Base-by-base conservation (phyloP, 164 flowering plant species). In the Brasenia schreberi region DNA sequence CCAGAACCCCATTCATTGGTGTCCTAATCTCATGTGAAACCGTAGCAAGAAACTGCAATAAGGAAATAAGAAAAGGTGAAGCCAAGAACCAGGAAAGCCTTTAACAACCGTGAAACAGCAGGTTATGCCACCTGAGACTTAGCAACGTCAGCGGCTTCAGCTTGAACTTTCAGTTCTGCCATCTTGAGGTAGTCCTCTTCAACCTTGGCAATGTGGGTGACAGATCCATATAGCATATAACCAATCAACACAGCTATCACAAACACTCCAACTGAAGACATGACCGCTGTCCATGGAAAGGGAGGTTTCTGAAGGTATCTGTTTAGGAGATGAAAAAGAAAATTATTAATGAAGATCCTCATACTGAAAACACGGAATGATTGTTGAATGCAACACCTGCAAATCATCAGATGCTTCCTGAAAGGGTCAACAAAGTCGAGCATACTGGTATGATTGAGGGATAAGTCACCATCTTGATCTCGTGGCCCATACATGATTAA, bases 21-120 rank as follows among this genome's bases (percentile, higher is more conserved):
- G 97, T 93, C 64, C 98, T 80, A 64, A 93, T 93, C 80, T 93
- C 98, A 76, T 93, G 98, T 63, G 98, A 93, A 70, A 93, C 97
- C 45, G 96, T 93, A 43, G 98, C 98, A 19, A 93, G 85, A 84
- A 93, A 93, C 98, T 93, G 84, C 69, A 33, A 77, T 65, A 1
- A 69, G 18, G 6, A 72, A 72, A 63, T 64, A 7, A 65, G 27
- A 59, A 59, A 4, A 45, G 27, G 27, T 45, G 11, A 66, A 67
- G 59, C 62, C 9, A 49, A 61, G 64, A 17, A 56, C 65, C 63
- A 68, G 49, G 56, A 65, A 12, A 23, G 44, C 12, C 33, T 19
- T 64, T 16, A 63, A 18, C 10, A 45, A 68, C 66, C 49, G 49
- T 17, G 42, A 23, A 60, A 10, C 39, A 39, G 17, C 61, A 43